Percentiles rank a stretch among this genome's conserved stretches.
phyloP scores from a whole-genome alignment of 805 yeast species.

The Myxozyma kluyveri region DNA sequence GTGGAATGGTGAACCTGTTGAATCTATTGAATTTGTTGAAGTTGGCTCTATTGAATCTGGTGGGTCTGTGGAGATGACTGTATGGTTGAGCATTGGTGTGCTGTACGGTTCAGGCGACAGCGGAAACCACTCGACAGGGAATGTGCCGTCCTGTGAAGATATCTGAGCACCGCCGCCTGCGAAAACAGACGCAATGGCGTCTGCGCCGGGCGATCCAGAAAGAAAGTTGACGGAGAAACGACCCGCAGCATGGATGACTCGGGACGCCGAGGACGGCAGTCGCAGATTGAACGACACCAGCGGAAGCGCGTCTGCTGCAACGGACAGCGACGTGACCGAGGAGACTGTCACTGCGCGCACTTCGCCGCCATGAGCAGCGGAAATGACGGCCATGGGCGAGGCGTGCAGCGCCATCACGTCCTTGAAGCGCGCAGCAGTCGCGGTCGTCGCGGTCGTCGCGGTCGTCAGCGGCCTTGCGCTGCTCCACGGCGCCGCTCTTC shows the following conservation, averaged over 20 bases:
- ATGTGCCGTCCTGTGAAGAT: background rate
- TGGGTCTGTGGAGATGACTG: constrained; percentile 1
- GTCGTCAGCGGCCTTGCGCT: background rate
- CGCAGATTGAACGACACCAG: constrained; percentile 82
- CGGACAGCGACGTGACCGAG: constrained; percentile 77
- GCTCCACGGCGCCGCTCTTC: too few species aligned
- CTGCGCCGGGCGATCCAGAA: constrained; percentile 55
- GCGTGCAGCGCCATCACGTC: constrained; percentile 23
- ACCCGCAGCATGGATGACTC: constrained; percentile 54
- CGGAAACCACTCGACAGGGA: constrained; percentile 48
- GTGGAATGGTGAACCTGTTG: background rate
- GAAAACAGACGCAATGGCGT: constrained; percentile 62
- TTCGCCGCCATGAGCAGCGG: constrained; percentile 9
- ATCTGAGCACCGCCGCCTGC: constrained; percentile 43
- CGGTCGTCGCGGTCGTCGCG: background rate
- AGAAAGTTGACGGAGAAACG: constrained; percentile 73
- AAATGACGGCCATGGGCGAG: constrained; percentile 19
- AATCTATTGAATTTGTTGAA: background rate
- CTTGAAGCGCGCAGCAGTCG: constrained; percentile 14
- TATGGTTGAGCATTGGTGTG: constrained; percentile 21
- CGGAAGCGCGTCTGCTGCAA: constrained; percentile 61
- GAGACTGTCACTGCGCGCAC: constrained; percentile 56
- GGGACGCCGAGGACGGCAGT: constrained; percentile 78
- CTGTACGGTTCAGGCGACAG: constrained; percentile 41
- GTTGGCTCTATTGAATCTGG: background rate